Evolutionary conservation across 2,329 filamentous ascomycete species (phyloP), one percentile per base, ranked within the genome.

Genomic region (Fusarium decemcellulare): DNA sequence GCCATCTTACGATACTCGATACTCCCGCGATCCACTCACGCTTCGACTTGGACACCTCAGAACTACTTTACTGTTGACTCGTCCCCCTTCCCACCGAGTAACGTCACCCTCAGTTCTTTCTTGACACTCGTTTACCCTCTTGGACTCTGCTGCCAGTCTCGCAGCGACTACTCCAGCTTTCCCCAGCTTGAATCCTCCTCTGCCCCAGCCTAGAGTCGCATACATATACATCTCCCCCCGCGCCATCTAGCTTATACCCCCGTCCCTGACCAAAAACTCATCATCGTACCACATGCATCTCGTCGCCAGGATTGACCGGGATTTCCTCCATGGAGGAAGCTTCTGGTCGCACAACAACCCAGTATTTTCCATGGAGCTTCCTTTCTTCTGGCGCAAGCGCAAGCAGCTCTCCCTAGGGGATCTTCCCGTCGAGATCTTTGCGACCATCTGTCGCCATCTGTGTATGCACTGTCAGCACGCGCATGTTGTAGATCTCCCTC

Each of bases 341-440:
- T 57, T 70, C 12, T 69, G 57, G 66, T 70, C 62, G 46, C 46
- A 37, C n/a, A 54, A 36, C 29, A 54, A 39, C 9, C 68, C 68
- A 40, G 23, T 63, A 27, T 61, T 68, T n/a, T 37, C 58, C 10
- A 29, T 48, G 12, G 57, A 69, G n/a, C 16, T 48, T 14, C 58
- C 65, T 39, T 53, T 63, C 47, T 63, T 57, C 18, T 63, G 60
- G 58, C 57, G 58, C 8, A 70, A 63, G 29, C 62, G 44, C 27
- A 57, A 65, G 12, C 58, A 56, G 11, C 58, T 67, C 47, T 74
- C 72, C 15, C 70, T 75, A 5, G 60, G 59, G 1, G 61, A 71
- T 55, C 58, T 75, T 6, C 73, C 73, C 14, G 68, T 70, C 7
- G 73, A 75, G 70, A 75, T 75, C 48, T 60, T 75, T 29, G 63